These are phyloP conservation scores for Patellifolia procumbens DNA, from an alignment of 179 eudicot genomes.

Conservation along the genomic window DNA sequence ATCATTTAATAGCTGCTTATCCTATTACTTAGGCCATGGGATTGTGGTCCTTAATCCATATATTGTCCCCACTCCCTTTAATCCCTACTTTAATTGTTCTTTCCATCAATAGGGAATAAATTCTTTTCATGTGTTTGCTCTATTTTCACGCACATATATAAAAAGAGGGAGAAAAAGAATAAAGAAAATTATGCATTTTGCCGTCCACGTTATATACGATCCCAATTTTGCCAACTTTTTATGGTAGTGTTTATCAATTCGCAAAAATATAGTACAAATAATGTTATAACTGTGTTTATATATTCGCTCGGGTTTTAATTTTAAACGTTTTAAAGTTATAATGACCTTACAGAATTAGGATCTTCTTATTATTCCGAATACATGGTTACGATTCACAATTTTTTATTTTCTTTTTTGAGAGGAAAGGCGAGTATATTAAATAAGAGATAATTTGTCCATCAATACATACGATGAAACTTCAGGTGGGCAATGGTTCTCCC, in stretches of 20 bases:
- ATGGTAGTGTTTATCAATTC: too few species aligned
- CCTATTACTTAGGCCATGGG: not conserved
- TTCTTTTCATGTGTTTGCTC: conserved; percentile 18
- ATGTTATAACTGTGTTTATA: too few species aligned
- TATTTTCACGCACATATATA: conserved; percentile 10
- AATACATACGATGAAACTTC: too few species aligned
- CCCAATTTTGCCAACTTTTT: not conserved
- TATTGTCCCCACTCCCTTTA: conserved; percentile 6
- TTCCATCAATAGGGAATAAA: conserved; percentile 18
- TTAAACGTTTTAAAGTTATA: too few species aligned
- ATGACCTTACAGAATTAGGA: too few species aligned
- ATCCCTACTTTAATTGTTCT: conserved; percentile 4
- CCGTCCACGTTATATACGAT: conserved; percentile 1
- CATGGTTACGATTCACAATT: too few species aligned
- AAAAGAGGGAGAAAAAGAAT: not conserved
- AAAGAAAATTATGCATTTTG: conserved; percentile 9
- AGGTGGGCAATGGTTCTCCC: too few species aligned
- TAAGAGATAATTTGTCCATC: too few species aligned
- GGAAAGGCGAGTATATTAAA: too few species aligned
- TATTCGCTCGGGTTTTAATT: too few species aligned
- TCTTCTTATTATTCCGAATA: too few species aligned
- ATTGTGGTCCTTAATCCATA: conserved; percentile 30
- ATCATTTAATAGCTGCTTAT: conserved; percentile 24
- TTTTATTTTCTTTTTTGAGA: too few species aligned
- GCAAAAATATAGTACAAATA: not conserved